Base-by-base conservation (phyloP, 192 early-diverging fungal genomes). In the Coemansia sp. region DNA sequence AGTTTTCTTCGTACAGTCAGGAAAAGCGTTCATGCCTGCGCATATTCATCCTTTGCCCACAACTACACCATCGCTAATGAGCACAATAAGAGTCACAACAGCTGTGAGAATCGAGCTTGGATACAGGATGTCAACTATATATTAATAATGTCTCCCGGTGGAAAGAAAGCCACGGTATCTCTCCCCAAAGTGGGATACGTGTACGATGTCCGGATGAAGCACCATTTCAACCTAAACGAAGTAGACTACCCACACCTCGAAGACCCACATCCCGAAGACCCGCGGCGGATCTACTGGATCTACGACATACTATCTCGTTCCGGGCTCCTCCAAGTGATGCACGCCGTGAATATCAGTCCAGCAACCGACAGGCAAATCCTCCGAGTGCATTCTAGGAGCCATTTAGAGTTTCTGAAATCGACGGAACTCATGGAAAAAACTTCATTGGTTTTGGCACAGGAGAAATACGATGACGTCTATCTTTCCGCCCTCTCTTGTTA, bases 251-350 rank as follows among this genome's bases (percentile, higher is more conserved):
- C 77, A n/a, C 68, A 85, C 11, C 86, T 90, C 28, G 7, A 5
- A 39, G 38, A 39, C 10, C 76, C 82, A 38, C 91, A 92, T 59
- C 91, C 91, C 1, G 91, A 93, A 43, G 87, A 91, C 62, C 91
- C 91, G 2, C 79, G 80, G 10, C 85, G 91, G 13, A 91, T 90
- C n/a, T 86, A 85, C 71, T 82, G 76, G 62, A 90, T 93, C 16
- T 85, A 83, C 61, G 77, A 85, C 13, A 83, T 82, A 0, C 66
- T 93, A 2, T 64, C 77, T 38, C 59, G 63, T 7, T 57, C 83
- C 26, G 82, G 84, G 14, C 76, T 84, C 31, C 67, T 86, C 9
- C 64, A 77, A 6, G 64, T 79, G 50, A 87, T 82, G 79, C 64
- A 58, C 14, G 43, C 10, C 5, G 72, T 82, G 23, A 23, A 26